Conservation (phyloP, 768 basidiomycete species). For the Tulasnella sp. region DNA sequence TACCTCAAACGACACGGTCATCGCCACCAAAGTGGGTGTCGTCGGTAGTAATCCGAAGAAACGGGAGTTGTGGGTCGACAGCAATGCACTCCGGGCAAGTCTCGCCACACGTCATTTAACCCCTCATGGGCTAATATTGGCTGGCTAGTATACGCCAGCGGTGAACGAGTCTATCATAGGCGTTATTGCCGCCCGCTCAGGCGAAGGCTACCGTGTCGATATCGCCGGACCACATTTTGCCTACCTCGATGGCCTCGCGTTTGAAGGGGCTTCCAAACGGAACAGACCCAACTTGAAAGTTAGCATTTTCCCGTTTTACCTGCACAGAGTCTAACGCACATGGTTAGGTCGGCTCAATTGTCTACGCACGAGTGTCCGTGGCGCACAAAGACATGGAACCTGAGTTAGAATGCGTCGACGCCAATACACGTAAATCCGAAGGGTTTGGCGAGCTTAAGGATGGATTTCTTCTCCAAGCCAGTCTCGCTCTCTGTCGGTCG, state of each 20-base stretch:
- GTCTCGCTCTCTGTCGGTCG: slow-evolving; percentile 77
- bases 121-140: slow-evolving; percentile 8
- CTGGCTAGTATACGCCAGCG: slow-evolving; percentile 73
- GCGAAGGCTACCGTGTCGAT: slow-evolving; percentile 88
- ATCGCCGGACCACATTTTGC: slow-evolving; percentile 84
- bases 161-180: slow-evolving; percentile 84
- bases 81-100: slow-evolving; percentile 72
- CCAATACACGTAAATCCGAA: slow-evolving; percentile 79
- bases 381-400: slow-evolving; percentile 98
- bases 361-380: slow-evolving; percentile 85
- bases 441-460: slow-evolving; percentile 90
- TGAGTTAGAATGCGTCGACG: slow-evolving; percentile 92
- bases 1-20: slow-evolving; percentile 27
- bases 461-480: slow-evolving; percentile 71
- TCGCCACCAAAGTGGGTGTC: slow-evolving; percentile 57
- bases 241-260: slow-evolving; percentile 76
- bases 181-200: slow-evolving; percentile 59
- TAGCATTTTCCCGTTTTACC: background rate
- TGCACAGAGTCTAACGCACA: slow-evolving; percentile 10
- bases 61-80: slow-evolving; percentile 82
- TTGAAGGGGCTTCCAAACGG: slow-evolving; percentile 91
- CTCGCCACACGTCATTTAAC: background rate
- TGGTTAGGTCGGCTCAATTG: slow-evolving; percentile 70
- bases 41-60: slow-evolving; percentile 58
- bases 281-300: slow-evolving; percentile 92